Evolutionary conservation across 1,284 basidiomycete species (phyloP).

Genomic region (Ustilago nuda): DNA sequence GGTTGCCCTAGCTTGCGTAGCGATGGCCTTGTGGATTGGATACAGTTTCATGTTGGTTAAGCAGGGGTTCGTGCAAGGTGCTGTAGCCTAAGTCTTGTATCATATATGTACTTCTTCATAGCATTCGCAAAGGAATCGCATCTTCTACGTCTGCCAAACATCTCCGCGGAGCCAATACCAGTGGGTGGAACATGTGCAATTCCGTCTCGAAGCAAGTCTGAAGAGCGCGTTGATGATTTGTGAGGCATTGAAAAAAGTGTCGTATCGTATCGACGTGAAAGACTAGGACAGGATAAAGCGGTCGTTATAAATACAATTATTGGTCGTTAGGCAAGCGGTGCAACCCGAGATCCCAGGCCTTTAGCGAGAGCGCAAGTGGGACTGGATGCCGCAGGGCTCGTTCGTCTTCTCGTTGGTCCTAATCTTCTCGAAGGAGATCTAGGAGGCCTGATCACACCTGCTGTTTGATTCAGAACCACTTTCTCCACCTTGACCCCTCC

Average conservation of each 20-base stretch:
- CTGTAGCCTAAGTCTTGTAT: neutral
- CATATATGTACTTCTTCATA: neutral
- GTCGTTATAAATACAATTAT: neutral
- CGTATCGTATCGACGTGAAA: neutral
- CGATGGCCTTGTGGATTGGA: neutral
- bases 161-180: too few species aligned
- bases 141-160: too few species aligned
- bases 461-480: neutral
- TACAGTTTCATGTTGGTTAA: neutral
- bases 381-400: neutral
- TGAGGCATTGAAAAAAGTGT: too few species aligned
- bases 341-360: neutral
- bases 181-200: too few species aligned
- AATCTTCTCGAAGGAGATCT: conserved; percentile 4
- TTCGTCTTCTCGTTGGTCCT: neutral
- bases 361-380: neutral
- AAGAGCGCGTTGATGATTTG: too few species aligned
- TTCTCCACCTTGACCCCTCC: neutral
- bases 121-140: neutral
- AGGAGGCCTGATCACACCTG: neutral
- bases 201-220: too few species aligned
- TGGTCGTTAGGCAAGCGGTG: neutral
- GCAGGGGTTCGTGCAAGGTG: neutral
- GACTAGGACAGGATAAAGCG: neutral
- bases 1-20: neutral